phyloP scores from a whole-genome alignment of 2,329 filamentous ascomycete genomes.

The Diaporthe humulicola region DNA sequence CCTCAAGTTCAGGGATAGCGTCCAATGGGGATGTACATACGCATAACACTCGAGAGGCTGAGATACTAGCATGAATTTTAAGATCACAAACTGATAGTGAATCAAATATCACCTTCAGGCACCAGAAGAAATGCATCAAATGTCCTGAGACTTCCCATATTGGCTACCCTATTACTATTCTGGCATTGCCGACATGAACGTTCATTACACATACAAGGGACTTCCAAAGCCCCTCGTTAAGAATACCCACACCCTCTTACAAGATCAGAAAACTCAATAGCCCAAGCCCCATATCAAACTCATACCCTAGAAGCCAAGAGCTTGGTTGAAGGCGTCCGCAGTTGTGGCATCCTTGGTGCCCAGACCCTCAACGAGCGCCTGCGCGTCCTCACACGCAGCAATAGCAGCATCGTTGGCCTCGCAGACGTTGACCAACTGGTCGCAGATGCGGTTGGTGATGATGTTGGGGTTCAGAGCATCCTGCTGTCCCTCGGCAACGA shows the following conservation, averaged over 20 bases:
- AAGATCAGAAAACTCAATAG: neutral
- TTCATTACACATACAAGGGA: conserved; percentile 13
- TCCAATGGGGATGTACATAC: neutral
- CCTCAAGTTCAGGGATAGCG: too few relatives aligned
- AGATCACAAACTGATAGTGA: neutral
- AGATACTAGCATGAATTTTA: too few relatives aligned
- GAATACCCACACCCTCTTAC: neutral
- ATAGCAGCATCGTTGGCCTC: conserved; percentile 68
- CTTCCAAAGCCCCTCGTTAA: neutral
- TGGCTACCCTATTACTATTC: conserved; percentile 23
- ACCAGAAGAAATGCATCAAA: neutral
- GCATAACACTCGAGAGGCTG: neutral
- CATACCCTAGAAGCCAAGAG: conserved; percentile 52
- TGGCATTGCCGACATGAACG: conserved; percentile 12
- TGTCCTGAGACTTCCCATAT: neutral
- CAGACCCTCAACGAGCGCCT: conserved; percentile 63
- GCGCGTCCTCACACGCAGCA: conserved; percentile 60
- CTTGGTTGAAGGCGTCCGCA: conserved; percentile 61
- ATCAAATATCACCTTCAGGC: neutral
- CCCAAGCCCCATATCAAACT: neutral
- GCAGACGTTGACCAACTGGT: conserved; percentile 72
- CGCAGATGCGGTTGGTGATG: conserved; percentile 73
- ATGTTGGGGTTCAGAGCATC: conserved; percentile 80
- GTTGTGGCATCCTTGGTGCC: conserved; percentile 62
- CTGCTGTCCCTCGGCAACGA: conserved; percentile 72